These are phyloP conservation scores for Calocybe gambosa DNA, from an alignment of 1,284 basidiomycete genomes.

Conservation along the genomic window DNA sequence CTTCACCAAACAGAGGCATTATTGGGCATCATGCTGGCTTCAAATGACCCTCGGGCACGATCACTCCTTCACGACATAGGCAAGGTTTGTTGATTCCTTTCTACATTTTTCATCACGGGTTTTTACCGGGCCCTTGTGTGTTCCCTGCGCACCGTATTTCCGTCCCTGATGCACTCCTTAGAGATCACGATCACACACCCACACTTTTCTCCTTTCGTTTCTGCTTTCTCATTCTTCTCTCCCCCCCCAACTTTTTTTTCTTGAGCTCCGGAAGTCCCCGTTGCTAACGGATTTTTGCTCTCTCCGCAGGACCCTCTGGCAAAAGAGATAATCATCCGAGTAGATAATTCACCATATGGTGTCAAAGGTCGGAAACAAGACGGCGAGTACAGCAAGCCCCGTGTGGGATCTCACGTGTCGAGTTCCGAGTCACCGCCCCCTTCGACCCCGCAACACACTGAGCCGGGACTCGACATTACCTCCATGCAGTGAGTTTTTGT, in stretches of 20 bases:
- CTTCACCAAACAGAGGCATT: constrained; percentile 84
- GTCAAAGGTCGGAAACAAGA: constrained; percentile 52
- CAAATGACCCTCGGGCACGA: constrained; percentile 59
- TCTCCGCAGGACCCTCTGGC: constrained; percentile 57
- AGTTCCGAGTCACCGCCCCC: constrained; percentile 21
- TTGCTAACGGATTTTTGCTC: constrained; percentile 1
- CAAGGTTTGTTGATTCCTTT: constrained; percentile 27
- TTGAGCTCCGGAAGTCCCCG: background rate
- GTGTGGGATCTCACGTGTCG: constrained; percentile 21
- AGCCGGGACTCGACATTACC: constrained; percentile 32
- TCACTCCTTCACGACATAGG: constrained; percentile 53
- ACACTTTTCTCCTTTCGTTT: background rate
- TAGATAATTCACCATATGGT: constrained; percentile 72
- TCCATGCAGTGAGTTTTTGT: constrained; percentile 49
- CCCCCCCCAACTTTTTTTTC: too few species aligned
- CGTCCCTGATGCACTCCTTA: constrained; percentile 3
- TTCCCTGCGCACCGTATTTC: constrained; percentile 1
- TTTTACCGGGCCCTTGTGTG: constrained; percentile 5
- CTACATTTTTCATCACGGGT: background rate
- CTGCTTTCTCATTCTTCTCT: background rate
- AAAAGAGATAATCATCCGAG: constrained; percentile 67
- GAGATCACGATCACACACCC: background rate
- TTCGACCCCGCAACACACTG: constrained; percentile 19
- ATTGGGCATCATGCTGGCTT: constrained; percentile 68
- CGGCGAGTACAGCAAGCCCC: constrained; percentile 24